These are phyloP conservation scores for Hyphopichia homilentoma DNA, from an alignment of 805 yeast genomes.

Conservation along the genomic window DNA sequence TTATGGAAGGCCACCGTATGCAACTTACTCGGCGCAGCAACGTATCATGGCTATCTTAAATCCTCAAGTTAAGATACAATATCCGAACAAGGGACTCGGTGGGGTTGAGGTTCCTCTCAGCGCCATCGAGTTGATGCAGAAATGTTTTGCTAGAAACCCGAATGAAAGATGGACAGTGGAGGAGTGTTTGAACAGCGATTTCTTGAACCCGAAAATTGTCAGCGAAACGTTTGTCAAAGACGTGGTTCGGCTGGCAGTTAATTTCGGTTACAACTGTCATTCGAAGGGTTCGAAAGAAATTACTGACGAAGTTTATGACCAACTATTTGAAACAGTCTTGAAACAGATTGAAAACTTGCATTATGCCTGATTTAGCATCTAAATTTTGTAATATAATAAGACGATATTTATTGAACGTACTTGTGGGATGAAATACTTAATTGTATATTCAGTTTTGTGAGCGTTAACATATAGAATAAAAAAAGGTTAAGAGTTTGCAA, in stretches of 20 bases:
- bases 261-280: slow-evolving; percentile 53
- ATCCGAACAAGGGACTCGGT: slow-evolving; percentile 60
- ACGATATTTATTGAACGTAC: too few relatives aligned
- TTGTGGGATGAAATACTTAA: too few relatives aligned
- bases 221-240: slow-evolving; percentile 64
- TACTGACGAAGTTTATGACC: slow-evolving; percentile 38
- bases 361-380: slow-evolving; percentile 26
- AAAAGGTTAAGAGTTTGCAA: background rate
- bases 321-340: slow-evolving; percentile 36
- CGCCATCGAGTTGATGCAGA: slow-evolving; percentile 65
- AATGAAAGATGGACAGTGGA: slow-evolving; percentile 59
- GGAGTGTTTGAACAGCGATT: slow-evolving; percentile 58
- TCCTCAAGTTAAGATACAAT: slow-evolving; percentile 68
- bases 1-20: slow-evolving; percentile 91
- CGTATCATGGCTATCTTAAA: slow-evolving; percentile 82
- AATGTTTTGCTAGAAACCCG: slow-evolving; percentile 73
- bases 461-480: too few relatives aligned
- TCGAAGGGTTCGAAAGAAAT: slow-evolving; percentile 39
- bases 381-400: too few relatives aligned
- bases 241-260: slow-evolving; percentile 71
- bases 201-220: slow-evolving; percentile 72
- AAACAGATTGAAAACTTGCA: slow-evolving; percentile 36
- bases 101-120: slow-evolving; percentile 62
- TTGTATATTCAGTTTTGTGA: too few relatives aligned
- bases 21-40: slow-evolving; percentile 69